phyloP scores from a whole-genome alignment of 2,329 filamentous ascomycete genomes.

The Pezicula rhizophila region DNA sequence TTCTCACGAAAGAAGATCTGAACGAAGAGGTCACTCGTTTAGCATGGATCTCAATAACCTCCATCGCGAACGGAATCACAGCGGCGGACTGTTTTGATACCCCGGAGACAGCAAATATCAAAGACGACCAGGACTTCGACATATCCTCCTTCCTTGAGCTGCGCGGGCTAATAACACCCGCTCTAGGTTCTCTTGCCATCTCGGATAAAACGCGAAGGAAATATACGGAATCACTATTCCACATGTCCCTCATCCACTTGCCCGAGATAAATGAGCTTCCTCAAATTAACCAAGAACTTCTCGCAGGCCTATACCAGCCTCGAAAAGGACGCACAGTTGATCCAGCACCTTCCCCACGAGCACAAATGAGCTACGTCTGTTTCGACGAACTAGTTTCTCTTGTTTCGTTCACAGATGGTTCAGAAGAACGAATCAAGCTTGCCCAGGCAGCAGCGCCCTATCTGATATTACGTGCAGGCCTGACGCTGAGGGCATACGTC shows the following conservation, averaged over 20 bases:
- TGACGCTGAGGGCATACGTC: conserved; percentile 78
- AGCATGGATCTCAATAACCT: conserved; percentile 67
- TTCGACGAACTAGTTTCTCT: conserved; percentile 73
- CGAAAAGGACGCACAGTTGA: conserved; percentile 70
- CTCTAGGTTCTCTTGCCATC: conserved; percentile 61
- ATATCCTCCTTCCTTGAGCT: conserved; percentile 66
- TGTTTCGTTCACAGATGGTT: conserved; percentile 46
- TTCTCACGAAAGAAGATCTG: conserved; percentile 45
- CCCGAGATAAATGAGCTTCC: conserved; percentile 55
- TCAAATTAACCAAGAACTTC: conserved; percentile 40
- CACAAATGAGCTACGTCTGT: conserved; percentile 72
- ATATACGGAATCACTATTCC: conserved; percentile 74
- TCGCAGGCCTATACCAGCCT: conserved; percentile 56
- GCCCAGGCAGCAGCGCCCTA: conserved; percentile 74
- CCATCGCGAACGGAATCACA: conserved; percentile 63
- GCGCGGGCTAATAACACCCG: conserved; percentile 65
- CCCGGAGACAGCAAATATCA: conserved; percentile 39
- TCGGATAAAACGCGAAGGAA: conserved; percentile 59
- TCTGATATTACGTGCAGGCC: conserved; percentile 72
- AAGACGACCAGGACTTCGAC: conserved; percentile 74
- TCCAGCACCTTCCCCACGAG: conserved; percentile 56
- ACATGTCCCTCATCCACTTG: conserved; percentile 72
- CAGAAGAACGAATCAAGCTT: conserved; percentile 35
- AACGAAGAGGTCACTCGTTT: conserved; percentile 40
- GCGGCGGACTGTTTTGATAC: conserved; percentile 52